Evolutionary conservation across 441 rosid genomes (phyloP).

Genomic region (Isatis lusitanica): DNA sequence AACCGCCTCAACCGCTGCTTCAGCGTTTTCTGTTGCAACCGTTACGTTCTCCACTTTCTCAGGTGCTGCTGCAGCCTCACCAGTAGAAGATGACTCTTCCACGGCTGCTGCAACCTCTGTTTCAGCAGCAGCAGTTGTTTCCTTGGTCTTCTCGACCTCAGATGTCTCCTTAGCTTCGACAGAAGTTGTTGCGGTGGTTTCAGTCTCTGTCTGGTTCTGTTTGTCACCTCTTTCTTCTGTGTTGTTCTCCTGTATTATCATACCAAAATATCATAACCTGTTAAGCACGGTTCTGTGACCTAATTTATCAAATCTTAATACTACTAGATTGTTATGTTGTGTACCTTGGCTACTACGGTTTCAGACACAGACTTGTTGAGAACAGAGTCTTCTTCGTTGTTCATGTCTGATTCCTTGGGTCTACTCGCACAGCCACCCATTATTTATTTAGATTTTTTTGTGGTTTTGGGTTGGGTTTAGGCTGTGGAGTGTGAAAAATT

Average conservation of each 20-base stretch:
- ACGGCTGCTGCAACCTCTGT: constrained; percentile 29
- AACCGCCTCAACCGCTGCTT: constrained; percentile 1
- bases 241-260: constrained; percentile 30
- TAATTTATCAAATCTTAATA: background rate
- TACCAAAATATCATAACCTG: constrained; percentile 6
- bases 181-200: constrained; percentile 31
- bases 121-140: constrained; percentile 16
- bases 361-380: constrained; percentile 27
- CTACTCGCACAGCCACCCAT: constrained; percentile 64
- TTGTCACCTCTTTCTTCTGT: constrained; percentile 24
- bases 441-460: constrained; percentile 7
- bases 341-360: constrained; percentile 31
- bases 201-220: constrained; percentile 24
- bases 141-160: constrained; percentile 28
- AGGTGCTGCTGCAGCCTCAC: constrained; percentile 10
- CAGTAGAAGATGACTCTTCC: constrained; percentile 25
- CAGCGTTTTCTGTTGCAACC: constrained; percentile 18
- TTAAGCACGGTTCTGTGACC: background rate
- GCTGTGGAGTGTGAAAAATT: constrained; percentile 33
- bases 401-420: constrained; percentile 46
- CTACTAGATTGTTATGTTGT: background rate
- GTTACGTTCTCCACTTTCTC: constrained; percentile 17
- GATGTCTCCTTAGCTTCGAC: constrained; percentile 29
- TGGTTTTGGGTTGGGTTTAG: constrained; percentile 25
- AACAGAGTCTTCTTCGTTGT: constrained; percentile 32